phyloP scores from a whole-genome alignment of 202 grass and related monocot species.

The Carex sylvatica region DNA sequence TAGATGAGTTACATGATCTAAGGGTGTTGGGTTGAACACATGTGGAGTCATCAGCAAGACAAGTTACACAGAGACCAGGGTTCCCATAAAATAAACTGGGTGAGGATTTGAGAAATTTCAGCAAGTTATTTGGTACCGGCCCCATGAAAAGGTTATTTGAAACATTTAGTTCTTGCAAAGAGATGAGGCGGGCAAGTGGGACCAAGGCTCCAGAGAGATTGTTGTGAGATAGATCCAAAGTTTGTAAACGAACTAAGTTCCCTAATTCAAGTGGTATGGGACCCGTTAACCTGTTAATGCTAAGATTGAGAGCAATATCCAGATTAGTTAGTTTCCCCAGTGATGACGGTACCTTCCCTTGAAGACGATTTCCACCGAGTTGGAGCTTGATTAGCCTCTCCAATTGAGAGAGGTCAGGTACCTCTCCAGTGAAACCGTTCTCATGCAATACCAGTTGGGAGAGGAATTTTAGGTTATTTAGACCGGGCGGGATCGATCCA shows the following conservation, averaged over 20 bases:
- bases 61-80: conserved; percentile 54
- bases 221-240: conserved; percentile 77
- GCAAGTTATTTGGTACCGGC: conserved; percentile 45
- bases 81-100: conserved; percentile 70
- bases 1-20: conserved; percentile 34
- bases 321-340: conserved; percentile 48
- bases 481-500: conserved; percentile 34
- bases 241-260: conserved; percentile 45
- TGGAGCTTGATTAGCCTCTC: conserved; percentile 59
- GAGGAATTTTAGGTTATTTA: conserved; percentile 49
- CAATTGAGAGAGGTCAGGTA: conserved; percentile 51
- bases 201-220: conserved; percentile 52
- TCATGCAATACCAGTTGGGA: conserved; percentile 49
- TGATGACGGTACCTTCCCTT: conserved; percentile 57
- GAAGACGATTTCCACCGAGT: conserved; percentile 62
- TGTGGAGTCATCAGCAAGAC: conserved; percentile 30
- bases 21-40: conserved; percentile 38
- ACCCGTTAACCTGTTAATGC: conserved; percentile 52
- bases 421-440: conserved; percentile 59
- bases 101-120: conserved; percentile 48
- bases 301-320: conserved; percentile 56
- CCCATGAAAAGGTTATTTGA: conserved; percentile 75
- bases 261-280: conserved; percentile 45
- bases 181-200: conserved; percentile 37
- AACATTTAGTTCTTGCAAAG: conserved; percentile 50